Percentiles rank a stretch among this genome's conserved stretches.
These are phyloP conservation scores for Sporothrix brunneoviolacea DNA, from an alignment of 2,329 filamentous ascomycete species.

Conservation along the genomic window DNA sequence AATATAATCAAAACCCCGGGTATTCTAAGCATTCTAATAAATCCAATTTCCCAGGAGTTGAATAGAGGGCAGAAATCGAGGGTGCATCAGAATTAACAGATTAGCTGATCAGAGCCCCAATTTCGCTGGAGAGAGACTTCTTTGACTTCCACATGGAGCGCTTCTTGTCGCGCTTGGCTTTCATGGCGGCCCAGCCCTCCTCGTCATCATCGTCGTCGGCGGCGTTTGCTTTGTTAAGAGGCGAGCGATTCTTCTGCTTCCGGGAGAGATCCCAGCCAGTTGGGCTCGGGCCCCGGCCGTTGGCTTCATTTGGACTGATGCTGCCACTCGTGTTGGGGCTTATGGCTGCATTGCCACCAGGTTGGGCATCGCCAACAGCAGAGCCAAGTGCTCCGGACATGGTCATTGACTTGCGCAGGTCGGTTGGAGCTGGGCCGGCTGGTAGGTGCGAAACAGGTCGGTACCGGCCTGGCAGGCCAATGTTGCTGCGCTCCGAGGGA, in stretches of 20 bases:
- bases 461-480: constrained; percentile 85
- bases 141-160: constrained; percentile 58
- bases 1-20: too few species aligned
- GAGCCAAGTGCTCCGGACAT: constrained; percentile 35
- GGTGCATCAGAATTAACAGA: neutral
- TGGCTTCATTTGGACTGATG: constrained; percentile 3
- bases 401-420: constrained; percentile 33
- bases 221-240: constrained; percentile 33
- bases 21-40: too few species aligned
- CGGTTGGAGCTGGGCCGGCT: constrained; percentile 27
- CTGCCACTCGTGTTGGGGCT: constrained; percentile 7
- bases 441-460: constrained; percentile 69
- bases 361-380: neutral
- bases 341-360: constrained; percentile 13
- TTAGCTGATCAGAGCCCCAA: constrained; percentile 42
- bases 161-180: constrained; percentile 62
- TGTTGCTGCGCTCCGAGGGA: constrained; percentile 89
- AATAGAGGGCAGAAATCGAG: neutral
- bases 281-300: constrained; percentile 4
- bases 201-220: constrained; percentile 52
- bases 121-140: constrained; percentile 44
- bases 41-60: constrained; percentile 14
- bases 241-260: constrained; percentile 32
- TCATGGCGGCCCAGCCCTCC: constrained; percentile 64
- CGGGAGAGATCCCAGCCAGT: constrained; percentile 22